These are phyloP conservation scores for Botryosphaeria agaves DNA, from an alignment of 2,329 filamentous ascomycete genomes.

Conservation along the genomic window DNA sequence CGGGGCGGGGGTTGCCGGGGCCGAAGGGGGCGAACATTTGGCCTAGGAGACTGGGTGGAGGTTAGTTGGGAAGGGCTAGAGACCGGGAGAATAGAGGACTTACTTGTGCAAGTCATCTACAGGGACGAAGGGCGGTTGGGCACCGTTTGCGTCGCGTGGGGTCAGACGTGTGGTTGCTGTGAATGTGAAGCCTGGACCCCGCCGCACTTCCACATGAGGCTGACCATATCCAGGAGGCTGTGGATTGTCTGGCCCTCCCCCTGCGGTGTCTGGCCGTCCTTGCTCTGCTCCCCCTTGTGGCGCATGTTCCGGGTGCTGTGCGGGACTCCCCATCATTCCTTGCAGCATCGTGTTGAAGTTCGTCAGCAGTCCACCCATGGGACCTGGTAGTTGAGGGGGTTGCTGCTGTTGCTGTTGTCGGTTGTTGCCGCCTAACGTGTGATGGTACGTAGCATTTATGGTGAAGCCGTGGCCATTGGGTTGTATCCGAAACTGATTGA, in stretches of 20 bases:
- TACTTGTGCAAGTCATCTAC: slow-evolving; percentile 31
- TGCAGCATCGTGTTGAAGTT: slow-evolving; percentile 7
- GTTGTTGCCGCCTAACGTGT: slow-evolving; percentile 13
- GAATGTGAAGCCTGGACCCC: slow-evolving; percentile 8
- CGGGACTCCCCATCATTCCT: slow-evolving; percentile 5
- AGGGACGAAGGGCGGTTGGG: slow-evolving; percentile 28
- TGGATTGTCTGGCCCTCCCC: background rate
- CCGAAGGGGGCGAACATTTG: slow-evolving; percentile 5
- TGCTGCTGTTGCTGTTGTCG: background rate
- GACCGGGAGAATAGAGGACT: slow-evolving; percentile 9
- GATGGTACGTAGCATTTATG: slow-evolving; percentile 19
- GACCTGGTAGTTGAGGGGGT: slow-evolving; percentile 10
- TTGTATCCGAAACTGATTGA: slow-evolving; percentile 14
- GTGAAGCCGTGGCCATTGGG: slow-evolving; percentile 12
- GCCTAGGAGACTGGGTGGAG: slow-evolving; percentile 5
- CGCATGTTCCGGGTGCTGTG: too few species aligned
- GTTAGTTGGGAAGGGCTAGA: slow-evolving; percentile 8
- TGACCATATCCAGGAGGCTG: too few species aligned
- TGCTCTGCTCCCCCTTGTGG: slow-evolving; percentile 4
- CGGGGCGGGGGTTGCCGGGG: slow-evolving; percentile 4
- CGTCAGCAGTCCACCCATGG: slow-evolving; percentile 3
- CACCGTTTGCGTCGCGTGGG: slow-evolving; percentile 33
- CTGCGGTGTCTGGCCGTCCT: slow-evolving; percentile 10
- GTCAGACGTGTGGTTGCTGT: slow-evolving; percentile 21
- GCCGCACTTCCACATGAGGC: too few species aligned